Evolutionary conservation across 2,329 filamentous ascomycete species (phyloP).

Genomic region (Aspergillus arachidicola): DNA sequence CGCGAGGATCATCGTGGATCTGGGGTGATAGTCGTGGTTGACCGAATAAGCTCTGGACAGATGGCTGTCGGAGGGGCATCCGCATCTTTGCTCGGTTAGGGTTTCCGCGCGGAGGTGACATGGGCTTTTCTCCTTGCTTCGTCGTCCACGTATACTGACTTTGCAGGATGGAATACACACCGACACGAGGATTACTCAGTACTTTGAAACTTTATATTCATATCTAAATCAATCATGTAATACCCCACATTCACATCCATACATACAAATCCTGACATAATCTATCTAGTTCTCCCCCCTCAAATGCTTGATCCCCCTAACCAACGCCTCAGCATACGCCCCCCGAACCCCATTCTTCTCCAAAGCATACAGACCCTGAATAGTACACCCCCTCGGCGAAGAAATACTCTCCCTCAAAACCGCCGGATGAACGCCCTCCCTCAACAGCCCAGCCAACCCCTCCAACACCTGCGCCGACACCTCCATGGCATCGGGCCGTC

Average conservation of each 20-base stretch:
- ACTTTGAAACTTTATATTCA: background rate
- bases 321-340: constrained; percentile 55
- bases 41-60: background rate
- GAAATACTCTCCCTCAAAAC: constrained; percentile 63
- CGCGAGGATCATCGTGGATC: background rate
- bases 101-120: constrained; percentile 4
- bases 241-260: background rate
- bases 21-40: background rate
- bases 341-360: constrained; percentile 61
- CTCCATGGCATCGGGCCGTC: constrained; percentile 60
- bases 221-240: background rate
- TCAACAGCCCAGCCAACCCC: constrained; percentile 60
- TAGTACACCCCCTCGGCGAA: constrained; percentile 65
- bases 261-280: background rate
- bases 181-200: background rate
- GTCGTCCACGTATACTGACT: background rate
- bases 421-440: constrained; percentile 63
- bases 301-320: constrained; percentile 33
- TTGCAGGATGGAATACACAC: too few species aligned
- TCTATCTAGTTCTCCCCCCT: constrained; percentile 18
- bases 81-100: constrained; percentile 10
- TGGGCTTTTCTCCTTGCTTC: background rate
- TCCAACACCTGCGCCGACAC: constrained; percentile 65
- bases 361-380: constrained; percentile 61
- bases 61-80: constrained; percentile 5